These are phyloP conservation scores for Phytophthora cajani DNA, from an alignment of 352 stramenopile genomes.

Conservation along the genomic window DNA sequence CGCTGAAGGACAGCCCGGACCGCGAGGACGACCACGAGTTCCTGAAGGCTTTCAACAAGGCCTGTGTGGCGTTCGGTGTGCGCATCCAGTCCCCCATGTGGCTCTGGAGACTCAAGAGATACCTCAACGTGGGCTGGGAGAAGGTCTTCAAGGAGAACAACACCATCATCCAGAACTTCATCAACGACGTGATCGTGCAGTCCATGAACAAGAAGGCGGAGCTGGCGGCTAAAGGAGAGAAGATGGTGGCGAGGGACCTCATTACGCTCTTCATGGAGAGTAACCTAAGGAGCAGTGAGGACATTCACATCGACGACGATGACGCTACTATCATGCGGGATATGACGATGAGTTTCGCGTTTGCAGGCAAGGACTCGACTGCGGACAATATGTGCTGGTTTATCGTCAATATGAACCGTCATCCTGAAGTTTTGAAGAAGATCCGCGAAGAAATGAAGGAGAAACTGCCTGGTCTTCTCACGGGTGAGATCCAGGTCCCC, in stretches of 20 bases:
- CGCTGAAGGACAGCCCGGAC: slow-evolving; percentile 39
- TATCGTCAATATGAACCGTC: slow-evolving; percentile 66
- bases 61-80: slow-evolving; percentile 36
- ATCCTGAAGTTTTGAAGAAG: slow-evolving; percentile 57
- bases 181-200: slow-evolving; percentile 56
- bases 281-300: slow-evolving; percentile 22
- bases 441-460: slow-evolving; percentile 63
- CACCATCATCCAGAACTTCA: slow-evolving; percentile 49
- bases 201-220: slow-evolving; percentile 56
- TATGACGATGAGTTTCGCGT: slow-evolving; percentile 79
- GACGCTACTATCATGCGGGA: slow-evolving; percentile 64
- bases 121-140: slow-evolving; percentile 49
- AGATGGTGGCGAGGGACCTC: slow-evolving; percentile 49
- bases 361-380: slow-evolving; percentile 82
- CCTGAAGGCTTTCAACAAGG: slow-evolving; percentile 51
- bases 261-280: slow-evolving; percentile 52
- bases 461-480: slow-evolving; percentile 43
- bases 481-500: slow-evolving; percentile 32
- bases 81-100: slow-evolving; percentile 42
- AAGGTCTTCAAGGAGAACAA: slow-evolving; percentile 48
- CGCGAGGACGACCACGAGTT: slow-evolving; percentile 56
- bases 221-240: slow-evolving; percentile 53
- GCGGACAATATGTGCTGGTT: slow-evolving; percentile 73
- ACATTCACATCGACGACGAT: slow-evolving; percentile 31
- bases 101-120: slow-evolving; percentile 45